Base-by-base conservation (phyloP, 768 basidiomycete species). In the Holtermannia corniformis region DNA sequence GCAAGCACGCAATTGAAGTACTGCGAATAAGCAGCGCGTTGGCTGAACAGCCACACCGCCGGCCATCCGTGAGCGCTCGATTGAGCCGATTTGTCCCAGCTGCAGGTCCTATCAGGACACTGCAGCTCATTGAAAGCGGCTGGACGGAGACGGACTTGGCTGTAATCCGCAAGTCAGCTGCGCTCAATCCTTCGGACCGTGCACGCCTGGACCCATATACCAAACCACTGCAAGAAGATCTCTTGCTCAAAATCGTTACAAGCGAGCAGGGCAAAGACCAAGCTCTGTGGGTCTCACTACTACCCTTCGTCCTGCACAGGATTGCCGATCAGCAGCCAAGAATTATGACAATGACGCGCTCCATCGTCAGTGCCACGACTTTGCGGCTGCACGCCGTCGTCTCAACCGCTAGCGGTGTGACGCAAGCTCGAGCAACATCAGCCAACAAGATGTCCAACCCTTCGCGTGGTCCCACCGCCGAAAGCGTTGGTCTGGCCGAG, bases 1-100 rank as follows among this genome's bases (percentile, higher is more conserved):
- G 80, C 46, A 73, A 74, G 13, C 76, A 78, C 19, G 89, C 85
- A 0, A 78, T 84, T 25, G 81, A 81, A 65, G 75, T 84, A 14
- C 62, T 86, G 7, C 80, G 84, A 28, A 75, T 79, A 2, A 57
- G 62, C 10, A 32, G 60, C 13, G 62, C 65, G 47, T 55, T 68
- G 10, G 64, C 63, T 47, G 60, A 37, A 16, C 32, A 60, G 4
- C 49, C 53, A 26, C 55, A 54, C 12, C 49, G 64, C 0, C 23
- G 55, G 28, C 64, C 67, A 2, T 65, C 63, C 14, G 64, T 62
- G 1, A 58, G 64, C 7, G 65, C 65, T 54, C 54, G 67, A 22
- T 60, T 60, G 40, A 57, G 55, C 37, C 55, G 63, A 5, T 44
- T 62, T 19, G 26, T 51, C 2, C 56, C 65, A 11, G 60, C 55